phyloP scores from a whole-genome alignment of 768 basidiomycete genomes.

The Arthromyces matolae region DNA sequence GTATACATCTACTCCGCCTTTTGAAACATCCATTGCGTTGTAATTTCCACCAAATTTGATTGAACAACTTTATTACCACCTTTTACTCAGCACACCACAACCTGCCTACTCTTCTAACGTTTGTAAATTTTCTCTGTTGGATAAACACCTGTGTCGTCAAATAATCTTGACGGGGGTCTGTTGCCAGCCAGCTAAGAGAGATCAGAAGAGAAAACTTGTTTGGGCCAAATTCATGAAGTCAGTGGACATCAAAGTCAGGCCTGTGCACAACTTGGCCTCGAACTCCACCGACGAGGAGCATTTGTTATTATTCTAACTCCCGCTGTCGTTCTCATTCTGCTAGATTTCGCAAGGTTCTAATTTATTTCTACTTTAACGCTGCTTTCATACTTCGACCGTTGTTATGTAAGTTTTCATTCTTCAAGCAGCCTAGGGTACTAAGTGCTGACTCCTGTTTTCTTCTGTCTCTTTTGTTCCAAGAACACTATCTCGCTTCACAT shows the following conservation, averaged over 20 bases:
- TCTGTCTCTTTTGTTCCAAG: slow-evolving; percentile 8
- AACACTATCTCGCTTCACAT: slow-evolving; percentile 1
- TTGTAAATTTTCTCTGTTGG: slow-evolving; percentile 14
- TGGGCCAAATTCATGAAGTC: slow-evolving; percentile 16
- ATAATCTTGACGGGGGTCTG: slow-evolving; percentile 13
- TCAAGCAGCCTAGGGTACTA: slow-evolving; percentile 7
- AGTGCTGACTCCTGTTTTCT: slow-evolving; percentile 13
- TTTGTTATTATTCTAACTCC: slow-evolving; percentile 4
- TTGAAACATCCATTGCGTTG: background rate
- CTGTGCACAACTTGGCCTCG: slow-evolving; percentile 12
- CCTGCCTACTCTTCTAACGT: slow-evolving; percentile 10
- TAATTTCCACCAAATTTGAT: slow-evolving; percentile 12
- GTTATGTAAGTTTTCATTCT: slow-evolving; percentile 33
- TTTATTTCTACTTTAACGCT: slow-evolving; percentile 9
- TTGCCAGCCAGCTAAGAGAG: slow-evolving; percentile 15
- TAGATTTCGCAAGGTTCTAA: slow-evolving; percentile 8
- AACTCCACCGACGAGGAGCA: slow-evolving; percentile 9
- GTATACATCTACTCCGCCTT: background rate
- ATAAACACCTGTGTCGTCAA: slow-evolving; percentile 11
- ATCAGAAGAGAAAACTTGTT: slow-evolving; percentile 20
- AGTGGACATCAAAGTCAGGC: slow-evolving; percentile 16
- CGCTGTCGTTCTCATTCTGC: slow-evolving; percentile 1
- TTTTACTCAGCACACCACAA: slow-evolving; percentile 18
- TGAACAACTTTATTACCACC: slow-evolving; percentile 3
- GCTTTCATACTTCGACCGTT: slow-evolving; percentile 7